A percentile compares a stretch with the other conserved stretches of the same genome.
Evolutionary conservation across 805 yeast genomes (phyloP).

Genomic region (Isabelozyma heimii): DNA sequence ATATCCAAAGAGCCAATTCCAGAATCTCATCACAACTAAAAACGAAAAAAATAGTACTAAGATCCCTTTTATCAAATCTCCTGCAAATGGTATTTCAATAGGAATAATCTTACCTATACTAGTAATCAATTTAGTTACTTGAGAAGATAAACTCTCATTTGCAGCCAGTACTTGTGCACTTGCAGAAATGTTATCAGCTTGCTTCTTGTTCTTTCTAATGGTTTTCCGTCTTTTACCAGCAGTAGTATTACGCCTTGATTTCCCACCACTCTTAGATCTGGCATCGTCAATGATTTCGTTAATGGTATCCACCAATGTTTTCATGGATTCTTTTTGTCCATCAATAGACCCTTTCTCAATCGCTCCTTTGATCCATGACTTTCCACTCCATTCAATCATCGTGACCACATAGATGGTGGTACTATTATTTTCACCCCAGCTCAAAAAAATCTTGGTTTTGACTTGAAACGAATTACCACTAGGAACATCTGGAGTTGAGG

Average conservation of each 20-base stretch:
- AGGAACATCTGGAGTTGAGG: slow-evolving; percentile 82
- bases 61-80: slow-evolving; percentile 20
- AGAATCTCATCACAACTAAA: slow-evolving; percentile 7
- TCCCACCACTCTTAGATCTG: slow-evolving; percentile 7
- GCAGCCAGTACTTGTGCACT: slow-evolving; percentile 13
- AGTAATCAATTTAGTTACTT: slow-evolving; percentile 16
- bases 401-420: slow-evolving; percentile 56
- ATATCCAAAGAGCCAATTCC: slow-evolving; percentile 15
- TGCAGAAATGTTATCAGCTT: slow-evolving; percentile 6
- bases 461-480: slow-evolving; percentile 68
- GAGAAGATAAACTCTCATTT: slow-evolving; percentile 11
- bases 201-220: slow-evolving; percentile 5
- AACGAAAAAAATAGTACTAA: slow-evolving; percentile 12
- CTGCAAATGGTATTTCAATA: slow-evolving; percentile 20
- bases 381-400: slow-evolving; percentile 66
- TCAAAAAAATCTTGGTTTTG: slow-evolving; percentile 52
- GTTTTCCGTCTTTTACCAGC: slow-evolving; percentile 10
- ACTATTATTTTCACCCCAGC: slow-evolving; percentile 60
- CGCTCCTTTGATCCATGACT: slow-evolving; percentile 75
- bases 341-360: slow-evolving; percentile 72
- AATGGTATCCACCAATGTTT: slow-evolving; percentile 46
- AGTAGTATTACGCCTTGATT: slow-evolving; percentile 8
- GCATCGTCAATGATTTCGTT: slow-evolving; percentile 28
- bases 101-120: slow-evolving; percentile 26
- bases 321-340: slow-evolving; percentile 66